Base-by-base conservation (phyloP, 164 flowering plant genomes). In the Sextonia rubra region DNA sequence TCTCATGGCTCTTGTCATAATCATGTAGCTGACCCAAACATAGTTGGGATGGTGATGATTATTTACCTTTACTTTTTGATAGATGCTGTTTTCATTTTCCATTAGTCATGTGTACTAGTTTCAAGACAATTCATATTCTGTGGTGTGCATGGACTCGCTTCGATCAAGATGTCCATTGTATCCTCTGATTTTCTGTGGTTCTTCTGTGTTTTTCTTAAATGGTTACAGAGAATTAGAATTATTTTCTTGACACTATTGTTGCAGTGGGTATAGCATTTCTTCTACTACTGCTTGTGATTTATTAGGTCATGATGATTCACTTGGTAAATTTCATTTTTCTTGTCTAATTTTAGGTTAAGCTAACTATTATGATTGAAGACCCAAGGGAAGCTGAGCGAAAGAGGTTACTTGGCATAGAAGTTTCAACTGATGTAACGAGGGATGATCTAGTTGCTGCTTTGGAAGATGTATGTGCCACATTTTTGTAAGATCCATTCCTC, bases 301-400 rank as follows among this genome's bases (percentile, higher is more conserved):
- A 52, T 20, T 52, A 4, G 17, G n/a, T 4, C 20, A 14, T 3
- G n/a, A 52, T 18, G 17, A 52, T 18, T 14, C 17, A 52, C 20
- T 12, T 20, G n/a, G 7, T 52, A 17, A 15, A 52, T 52, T 14
- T 68, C 26, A n/a, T 64, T 11, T 69, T 52, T 29, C 17, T 27
- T 64, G 18, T 27, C 9, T 17, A 30, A 24, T 60, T 84, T 32
- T 69, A 94, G 98, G 94, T 94, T 27, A 92, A 89, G 80, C 74
- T 94, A 65, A 94, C 97, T 4, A 22, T 94, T 27, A 80, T 83
- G 88, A 94, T 92, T 79, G 99, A 94, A 82, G 99, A 94, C 70
- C 95, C 94, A 18, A 89, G 97, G 79, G 97, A 94, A 65, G 90
- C 88, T 69, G 97, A 94, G 73, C 83, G 97, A 15, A 84, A 87